These are phyloP conservation scores for Pyrus communis DNA, from an alignment of 306 rosid genomes.

Conservation along the genomic window DNA sequence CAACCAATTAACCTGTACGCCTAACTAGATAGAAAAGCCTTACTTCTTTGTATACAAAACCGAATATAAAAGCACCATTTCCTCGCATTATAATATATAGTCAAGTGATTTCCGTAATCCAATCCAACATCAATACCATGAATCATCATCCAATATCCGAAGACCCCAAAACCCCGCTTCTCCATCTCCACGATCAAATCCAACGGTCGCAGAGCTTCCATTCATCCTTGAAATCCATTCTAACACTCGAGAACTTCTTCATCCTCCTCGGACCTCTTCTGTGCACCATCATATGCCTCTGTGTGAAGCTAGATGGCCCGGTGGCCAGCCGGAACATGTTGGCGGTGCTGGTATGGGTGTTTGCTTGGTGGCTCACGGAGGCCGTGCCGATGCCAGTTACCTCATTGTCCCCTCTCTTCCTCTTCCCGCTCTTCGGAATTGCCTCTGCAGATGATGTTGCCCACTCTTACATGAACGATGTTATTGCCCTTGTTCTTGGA, in stretches of 20 bases:
- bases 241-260: slow-evolving; percentile 33
- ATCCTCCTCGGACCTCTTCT: slow-evolving; percentile 56
- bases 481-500: slow-evolving; percentile 69
- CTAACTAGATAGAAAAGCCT: no score
- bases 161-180: slow-evolving; percentile 54
- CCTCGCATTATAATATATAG: neutral
- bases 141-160: slow-evolving; percentile 11
- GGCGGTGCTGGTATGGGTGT: slow-evolving; percentile 70
- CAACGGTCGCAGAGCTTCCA: slow-evolving; percentile 14
- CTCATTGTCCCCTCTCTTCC: slow-evolving; percentile 72
- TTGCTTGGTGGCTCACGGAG: slow-evolving; percentile 54
- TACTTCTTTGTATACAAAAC: neutral
- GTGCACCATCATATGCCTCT: slow-evolving; percentile 29
- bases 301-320: slow-evolving; percentile 48
- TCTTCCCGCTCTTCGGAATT: slow-evolving; percentile 75
- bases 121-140: neutral
- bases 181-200: slow-evolving; percentile 31
- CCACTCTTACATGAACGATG: slow-evolving; percentile 73
- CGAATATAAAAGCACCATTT: neutral
- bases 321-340: slow-evolving; percentile 51
- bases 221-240: slow-evolving; percentile 12
- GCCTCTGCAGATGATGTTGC: slow-evolving; percentile 61
- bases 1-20: no score
- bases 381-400: slow-evolving; percentile 66
- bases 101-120: neutral